Base-by-base conservation (phyloP, 1,284 basidiomycete species). In the Tilletia walkeri region DNA sequence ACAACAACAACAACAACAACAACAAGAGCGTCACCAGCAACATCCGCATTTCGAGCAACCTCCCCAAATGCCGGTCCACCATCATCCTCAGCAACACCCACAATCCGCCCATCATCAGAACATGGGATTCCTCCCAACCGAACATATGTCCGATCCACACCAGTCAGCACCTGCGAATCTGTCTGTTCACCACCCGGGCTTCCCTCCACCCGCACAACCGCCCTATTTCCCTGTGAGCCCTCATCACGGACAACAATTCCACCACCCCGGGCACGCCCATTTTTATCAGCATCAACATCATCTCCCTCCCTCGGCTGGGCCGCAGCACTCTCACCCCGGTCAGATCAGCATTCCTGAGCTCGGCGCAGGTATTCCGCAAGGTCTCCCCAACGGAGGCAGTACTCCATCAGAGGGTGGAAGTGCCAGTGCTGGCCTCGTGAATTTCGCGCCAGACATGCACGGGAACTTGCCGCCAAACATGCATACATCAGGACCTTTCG, bases 41-140 rank as follows among this genome's bases (percentile, higher is more conserved):
- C 67, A 56, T 34, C 39, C 38, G 38, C 67, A 56, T 20, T 24
- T n/a, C 16, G 9, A n/a, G 18, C 67, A 68, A 18, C 67, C 6
- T n/a, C 24, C 12, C 14, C n/a, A 54, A 6, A 16, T 45, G 3
- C 53, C 56, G 20, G 24, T 56, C 6, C 66, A 68, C 12, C 67
- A 59, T 9, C 54, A 68, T 12, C 54, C 45, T 4, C 47, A 68
- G 12, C 48, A 68, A 12, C 67, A 68, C 4, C 67, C 41, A 16
- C 53, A 63, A 2, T 18, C 38, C 18, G 38, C 34, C 20, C 61
- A 65, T 65, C 61, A 41, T 6, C 61, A 16, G 20, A 36, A 12
- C 61, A 9, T 36, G 10, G 20, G n/a, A n/a, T n/a, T 36, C 53
- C 34, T 56, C 61, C 61, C 61, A 24, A 2, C 39, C 24, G 61